Percentiles rank a stretch among this genome's conserved stretches.
Evolutionary conservation across 176 grass and related monocot genomes (phyloP).

Genomic region (Canna indica): DNA sequence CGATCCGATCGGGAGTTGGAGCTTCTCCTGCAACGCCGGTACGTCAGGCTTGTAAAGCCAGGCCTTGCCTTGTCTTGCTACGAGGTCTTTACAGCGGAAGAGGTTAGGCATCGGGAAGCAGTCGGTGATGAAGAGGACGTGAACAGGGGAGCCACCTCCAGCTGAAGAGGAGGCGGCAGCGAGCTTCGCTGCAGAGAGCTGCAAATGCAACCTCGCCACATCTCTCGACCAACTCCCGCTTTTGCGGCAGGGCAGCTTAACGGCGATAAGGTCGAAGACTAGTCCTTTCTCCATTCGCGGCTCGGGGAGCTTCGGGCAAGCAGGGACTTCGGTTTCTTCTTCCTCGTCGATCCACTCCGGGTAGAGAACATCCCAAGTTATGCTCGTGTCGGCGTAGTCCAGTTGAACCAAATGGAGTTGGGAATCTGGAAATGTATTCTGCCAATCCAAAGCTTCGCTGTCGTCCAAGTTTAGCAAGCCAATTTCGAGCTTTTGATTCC

Average conservation of each 20-base stretch:
- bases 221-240: constrained; percentile 65
- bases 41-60: constrained; percentile 41
- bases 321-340: constrained; percentile 76
- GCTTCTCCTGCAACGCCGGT: constrained; percentile 21
- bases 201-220: constrained; percentile 68
- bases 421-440: constrained; percentile 49
- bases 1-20: constrained; percentile 47
- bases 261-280: constrained; percentile 59
- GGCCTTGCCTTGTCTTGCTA: constrained; percentile 29
- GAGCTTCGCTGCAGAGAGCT: constrained; percentile 70
- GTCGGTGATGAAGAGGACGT: constrained; percentile 31
- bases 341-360: constrained; percentile 98
- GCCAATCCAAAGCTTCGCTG: constrained; percentile 49
- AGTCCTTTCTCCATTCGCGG: constrained; percentile 31
- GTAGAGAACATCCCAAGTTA: constrained; percentile 70
- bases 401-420: constrained; percentile 51
- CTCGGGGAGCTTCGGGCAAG: constrained; percentile 49
- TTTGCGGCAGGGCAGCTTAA: constrained; percentile 68
- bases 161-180: constrained; percentile 25
- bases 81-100: constrained; percentile 49
- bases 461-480: constrained; percentile 75
- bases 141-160: neutral
- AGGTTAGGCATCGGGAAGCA: constrained; percentile 62
- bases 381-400: constrained; percentile 41
- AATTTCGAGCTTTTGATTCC: constrained; percentile 43